Evolutionary conservation across 2,329 filamentous ascomycete genomes (phyloP), one percentile per base, ranked within the genome.

Genomic region (Aspergillus floridensis): DNA sequence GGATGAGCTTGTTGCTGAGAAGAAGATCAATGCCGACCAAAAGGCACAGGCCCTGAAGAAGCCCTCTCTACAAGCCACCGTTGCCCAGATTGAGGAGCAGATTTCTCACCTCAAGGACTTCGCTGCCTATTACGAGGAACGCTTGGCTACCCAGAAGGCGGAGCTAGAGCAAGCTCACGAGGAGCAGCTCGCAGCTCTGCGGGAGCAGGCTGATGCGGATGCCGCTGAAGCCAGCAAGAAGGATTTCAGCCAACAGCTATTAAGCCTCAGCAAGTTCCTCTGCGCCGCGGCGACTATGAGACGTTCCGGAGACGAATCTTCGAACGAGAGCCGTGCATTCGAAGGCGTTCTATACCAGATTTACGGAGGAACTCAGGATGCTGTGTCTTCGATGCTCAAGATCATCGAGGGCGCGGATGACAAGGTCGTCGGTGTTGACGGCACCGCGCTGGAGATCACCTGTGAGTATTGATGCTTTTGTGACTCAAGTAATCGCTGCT

Each of bases 1-100:
- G 48, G 85, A 88, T 63, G 83, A 87, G n/a, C 80, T 88, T 44
- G 81, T 88, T 50, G 79, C 79, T 2, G 75, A 82, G 56, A 85
- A 84, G 74, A 87, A 86, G 74, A 85, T 88, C 77, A 88, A 88
- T 70, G 70, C 75, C 63, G 86, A 88, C 69, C 86, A 88, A 74
- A 87, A 86, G 72, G 83, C 83, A 7, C 84, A 87, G 69, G 79
- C 80, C 1, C 74, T 84, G 69, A 88, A 87, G 80, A 88, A 88
- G 71, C 86, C 86, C 38, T 73, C 77, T 47, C 80, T 88, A 24
- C 83, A 87, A 67, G 77, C 80, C 48, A 79, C 81, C 66, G 75
- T 86, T 55, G 73, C 79, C 16, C 82, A 86, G 65, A 75, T 85
- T 44, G 85, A 88, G 70, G 84, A 87, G 69, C 86, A 88, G 71